Conservation (phyloP, 176 grass and related monocot genomes). For the Chrysopogon serrulatus region DNA sequence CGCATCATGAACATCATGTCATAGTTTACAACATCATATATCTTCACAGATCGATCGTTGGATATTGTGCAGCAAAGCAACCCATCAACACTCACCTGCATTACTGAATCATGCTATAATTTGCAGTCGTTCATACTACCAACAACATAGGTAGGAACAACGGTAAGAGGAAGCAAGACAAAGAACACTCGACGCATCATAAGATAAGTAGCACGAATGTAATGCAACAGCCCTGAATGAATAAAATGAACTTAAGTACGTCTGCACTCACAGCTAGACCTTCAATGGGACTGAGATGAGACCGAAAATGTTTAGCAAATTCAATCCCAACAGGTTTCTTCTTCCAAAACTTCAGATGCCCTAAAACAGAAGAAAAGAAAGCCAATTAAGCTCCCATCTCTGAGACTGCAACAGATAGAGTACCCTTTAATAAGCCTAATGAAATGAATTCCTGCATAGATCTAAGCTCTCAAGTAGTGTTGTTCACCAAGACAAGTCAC, state of each 20-base stretch:
- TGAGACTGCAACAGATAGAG: neutral
- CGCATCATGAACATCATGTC: slow-evolving; percentile 99
- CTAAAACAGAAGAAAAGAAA: slow-evolving; percentile 24
- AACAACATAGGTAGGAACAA: neutral
- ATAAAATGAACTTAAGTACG: slow-evolving; percentile 8
- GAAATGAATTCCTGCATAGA: neutral
- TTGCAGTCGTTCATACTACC: slow-evolving; percentile 8
- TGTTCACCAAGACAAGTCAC: neutral
- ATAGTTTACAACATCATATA: slow-evolving; percentile 99
- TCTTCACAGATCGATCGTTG: slow-evolving; percentile 69
- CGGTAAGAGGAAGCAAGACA: neutral
- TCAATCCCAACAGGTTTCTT: slow-evolving; percentile 84
- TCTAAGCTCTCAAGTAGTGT: neutral
- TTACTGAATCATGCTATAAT: slow-evolving; percentile 57
- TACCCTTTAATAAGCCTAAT: neutral
- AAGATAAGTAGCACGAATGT: neutral
- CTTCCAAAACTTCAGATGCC: slow-evolving; percentile 98
- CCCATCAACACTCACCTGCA: slow-evolving; percentile 85
- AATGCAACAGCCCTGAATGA: neutral
- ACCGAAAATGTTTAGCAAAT: slow-evolving; percentile 97
- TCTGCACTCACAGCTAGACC: slow-evolving; percentile 79
- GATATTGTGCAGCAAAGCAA: slow-evolving; percentile 95
- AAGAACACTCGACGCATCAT: neutral
- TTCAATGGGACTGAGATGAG: slow-evolving; percentile 96
- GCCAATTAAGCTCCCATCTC: neutral